Base-by-base conservation (phyloP, 495 filamentous ascomycete genomes). In the Filosporella fistucella region DNA sequence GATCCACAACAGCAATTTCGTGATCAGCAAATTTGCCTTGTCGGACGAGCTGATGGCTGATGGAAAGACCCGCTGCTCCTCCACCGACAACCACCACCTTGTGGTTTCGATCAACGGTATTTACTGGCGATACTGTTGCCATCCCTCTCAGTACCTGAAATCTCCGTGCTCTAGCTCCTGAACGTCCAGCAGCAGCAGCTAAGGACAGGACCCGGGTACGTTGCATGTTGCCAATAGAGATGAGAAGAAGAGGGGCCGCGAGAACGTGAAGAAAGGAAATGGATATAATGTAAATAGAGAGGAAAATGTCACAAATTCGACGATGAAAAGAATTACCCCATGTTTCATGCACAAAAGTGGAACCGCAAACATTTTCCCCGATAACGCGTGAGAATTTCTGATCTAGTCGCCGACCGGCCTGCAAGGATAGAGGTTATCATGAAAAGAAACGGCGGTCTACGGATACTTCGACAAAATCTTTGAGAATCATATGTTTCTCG, bases 1-100 rank as follows among this genome's bases (percentile, higher is more conserved):
- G 82, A 58, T 86, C 82, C 37, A 86, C 61, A 30, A 86, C 60
- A n/a, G 81, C 82, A 48, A 86, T 79, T 48, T 86, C 82, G 34
- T 82, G 71, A 36, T 73, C 70, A 0, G 63, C 52, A 52, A 82
- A 80, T 37, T 72, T 70, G 32, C 75, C 69, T 3, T 68, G 68
- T 21, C 68, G 68, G 6, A 84, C 70, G 4, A 86, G 74, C 60
- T 86, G 81, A 51, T 83, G 78, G 51, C 74, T 77, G 59, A 82
- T 74, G 14, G 74, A 62, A 6, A 86, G 64, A 43, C 82, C 82
- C 28, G 81, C 81, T 10, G 76, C 65, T 22, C 82, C 82, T 35
- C 74, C 81, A 45, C 82, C 82, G 34, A 86, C 69, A 7, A 85
- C 72, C 22, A 85, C 78, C 17, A 86, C 68, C 45, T 74, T 78